Conservation (phyloP, 257 asterid genomes). For the Marsdenia floribunda region DNA sequence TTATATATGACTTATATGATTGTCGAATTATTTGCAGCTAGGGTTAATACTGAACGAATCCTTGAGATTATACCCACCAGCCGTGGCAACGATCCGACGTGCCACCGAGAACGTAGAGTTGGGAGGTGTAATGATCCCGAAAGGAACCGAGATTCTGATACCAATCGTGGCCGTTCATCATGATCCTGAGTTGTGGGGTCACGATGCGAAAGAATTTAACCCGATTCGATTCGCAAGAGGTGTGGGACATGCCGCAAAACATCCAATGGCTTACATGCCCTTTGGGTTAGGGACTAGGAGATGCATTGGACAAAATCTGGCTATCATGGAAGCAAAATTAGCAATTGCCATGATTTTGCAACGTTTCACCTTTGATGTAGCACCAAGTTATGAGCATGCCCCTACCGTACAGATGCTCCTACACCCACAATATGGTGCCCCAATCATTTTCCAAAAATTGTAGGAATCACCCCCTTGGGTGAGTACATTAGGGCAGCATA, state of each 20-base stretch:
- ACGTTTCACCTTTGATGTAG: conserved; percentile 56
- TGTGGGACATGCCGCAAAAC: conserved; percentile 59
- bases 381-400: conserved; percentile 68
- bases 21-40: conserved; percentile 36
- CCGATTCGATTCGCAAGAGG: conserved; percentile 73
- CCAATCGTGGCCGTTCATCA: conserved; percentile 88
- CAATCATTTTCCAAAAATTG: conserved; percentile 61
- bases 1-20: background rate
- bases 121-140: conserved; percentile 50
- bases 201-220: conserved; percentile 70
- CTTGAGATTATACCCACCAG: conserved; percentile 83
- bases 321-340: conserved; percentile 70
- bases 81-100: conserved; percentile 64
- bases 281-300: conserved; percentile 81
- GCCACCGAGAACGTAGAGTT: conserved; percentile 49
- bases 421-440: conserved; percentile 85
- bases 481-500: background rate
- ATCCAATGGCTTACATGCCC: conserved; percentile 78
- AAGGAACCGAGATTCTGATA: conserved; percentile 65
- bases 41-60: conserved; percentile 79
- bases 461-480: conserved; percentile 16
- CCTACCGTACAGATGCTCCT: conserved; percentile 62
- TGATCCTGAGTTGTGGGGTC: conserved; percentile 68
- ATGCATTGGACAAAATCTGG: conserved; percentile 84
- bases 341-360: conserved; percentile 70